A percentile compares a stretch with the other conserved stretches of the same genome.
These are phyloP conservation scores for Flaveria bidentis DNA, from an alignment of 129 eudicot species.

Conservation along the genomic window DNA sequence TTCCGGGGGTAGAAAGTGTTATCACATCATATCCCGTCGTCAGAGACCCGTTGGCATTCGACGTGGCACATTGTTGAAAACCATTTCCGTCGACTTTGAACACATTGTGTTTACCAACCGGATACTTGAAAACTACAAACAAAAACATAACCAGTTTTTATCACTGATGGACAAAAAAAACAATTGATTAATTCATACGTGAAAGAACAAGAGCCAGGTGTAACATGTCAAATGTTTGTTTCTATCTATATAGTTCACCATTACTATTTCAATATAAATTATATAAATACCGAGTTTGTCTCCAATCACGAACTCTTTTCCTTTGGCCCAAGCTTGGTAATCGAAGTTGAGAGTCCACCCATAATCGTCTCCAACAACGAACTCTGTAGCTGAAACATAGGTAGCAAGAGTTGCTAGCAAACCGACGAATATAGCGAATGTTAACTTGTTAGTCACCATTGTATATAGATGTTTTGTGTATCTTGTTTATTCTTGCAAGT, in stretches of 20 bases:
- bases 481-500: not conserved
- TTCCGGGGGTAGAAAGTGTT: conserved; percentile 32
- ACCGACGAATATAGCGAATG: not conserved
- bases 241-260: not conserved
- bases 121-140: conserved; percentile 31
- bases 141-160: not conserved
- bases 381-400: conserved; percentile 18
- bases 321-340: conserved; percentile 42
- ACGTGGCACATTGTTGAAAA: conserved; percentile 22
- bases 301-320: conserved; percentile 38
- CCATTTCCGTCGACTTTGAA: conserved; percentile 28
- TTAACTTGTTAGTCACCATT: conserved; percentile 12
- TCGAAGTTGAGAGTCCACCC: conserved; percentile 40
- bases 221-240: not conserved
- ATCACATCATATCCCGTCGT: conserved; percentile 38
- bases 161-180: not conserved
- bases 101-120: conserved; percentile 27
- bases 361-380: conserved; percentile 33
- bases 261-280: not conserved
- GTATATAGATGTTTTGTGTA: not conserved
- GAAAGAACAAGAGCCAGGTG: no score
- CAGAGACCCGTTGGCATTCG: conserved; percentile 30
- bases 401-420: conserved; percentile 8
- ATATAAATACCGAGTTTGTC: conserved; percentile 32
- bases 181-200: not conserved